Evolutionary conservation across 2,329 filamentous ascomycete genomes (phyloP).

Genomic region (Lasiodiplodia sp.): DNA sequence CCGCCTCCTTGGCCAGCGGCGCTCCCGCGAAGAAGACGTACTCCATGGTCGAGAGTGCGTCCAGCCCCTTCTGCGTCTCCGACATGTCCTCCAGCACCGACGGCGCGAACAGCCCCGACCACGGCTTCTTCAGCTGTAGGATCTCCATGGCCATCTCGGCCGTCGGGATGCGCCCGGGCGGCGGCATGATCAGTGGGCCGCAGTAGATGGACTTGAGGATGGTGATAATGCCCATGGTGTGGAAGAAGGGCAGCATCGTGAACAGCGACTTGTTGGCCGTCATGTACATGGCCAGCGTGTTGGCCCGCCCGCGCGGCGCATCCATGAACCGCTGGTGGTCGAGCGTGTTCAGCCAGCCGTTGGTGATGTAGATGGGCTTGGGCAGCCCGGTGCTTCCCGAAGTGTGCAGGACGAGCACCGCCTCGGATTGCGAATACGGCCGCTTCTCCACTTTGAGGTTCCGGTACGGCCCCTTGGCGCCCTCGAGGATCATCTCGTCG

Average conservation of each 20-base stretch:
- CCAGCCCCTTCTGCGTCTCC: constrained; percentile 35
- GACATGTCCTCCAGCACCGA: constrained; percentile 39
- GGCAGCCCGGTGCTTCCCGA: constrained; percentile 47
- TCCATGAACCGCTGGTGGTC: constrained; percentile 34
- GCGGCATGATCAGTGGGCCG: constrained; percentile 30
- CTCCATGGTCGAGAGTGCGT: constrained; percentile 34
- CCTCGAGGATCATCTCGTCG: constrained; percentile 25
- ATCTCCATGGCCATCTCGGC: constrained; percentile 32
- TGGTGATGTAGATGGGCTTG: constrained; percentile 39
- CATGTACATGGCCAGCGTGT: constrained; percentile 30
- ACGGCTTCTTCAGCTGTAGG: constrained; percentile 31
- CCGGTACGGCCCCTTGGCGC: constrained; percentile 9
- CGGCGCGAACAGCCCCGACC: constrained; percentile 37
- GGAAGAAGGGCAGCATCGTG: constrained; percentile 33
- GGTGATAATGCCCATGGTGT: constrained; percentile 32
- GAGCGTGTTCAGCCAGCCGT: constrained; percentile 33
- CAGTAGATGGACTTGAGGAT: constrained; percentile 32
- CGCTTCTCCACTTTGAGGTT: constrained; percentile 15
- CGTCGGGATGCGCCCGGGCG: constrained; percentile 28
- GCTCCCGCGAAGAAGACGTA: constrained; percentile 35
- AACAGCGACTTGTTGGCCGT: constrained; percentile 11
- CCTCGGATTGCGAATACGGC: constrained; percentile 33
- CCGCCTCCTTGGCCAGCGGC: constrained; percentile 34
- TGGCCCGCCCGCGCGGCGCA: constrained; percentile 30
- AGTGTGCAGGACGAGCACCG: constrained; percentile 42